phyloP scores from a whole-genome alignment of 192 early-diverging fungal genomes.

The Dissophora ornata region DNA sequence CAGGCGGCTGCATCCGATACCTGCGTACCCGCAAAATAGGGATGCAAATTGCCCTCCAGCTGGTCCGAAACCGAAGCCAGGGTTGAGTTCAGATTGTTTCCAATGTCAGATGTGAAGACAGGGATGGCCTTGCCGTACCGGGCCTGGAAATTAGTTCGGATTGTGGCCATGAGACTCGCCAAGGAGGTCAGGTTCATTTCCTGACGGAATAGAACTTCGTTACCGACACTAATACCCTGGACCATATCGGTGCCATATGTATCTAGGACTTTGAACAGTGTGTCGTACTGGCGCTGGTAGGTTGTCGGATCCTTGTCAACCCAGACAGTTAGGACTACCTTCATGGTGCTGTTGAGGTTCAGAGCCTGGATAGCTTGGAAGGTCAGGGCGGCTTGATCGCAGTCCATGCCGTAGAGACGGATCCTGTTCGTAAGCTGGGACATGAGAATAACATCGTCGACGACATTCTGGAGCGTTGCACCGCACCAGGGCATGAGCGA shows the following conservation, averaged over 20 bases:
- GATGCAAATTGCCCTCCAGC: slow-evolving; percentile 71
- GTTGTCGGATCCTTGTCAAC: slow-evolving; percentile 52
- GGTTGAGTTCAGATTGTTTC: slow-evolving; percentile 33
- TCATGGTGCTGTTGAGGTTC: slow-evolving; percentile 52
- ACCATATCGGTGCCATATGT: slow-evolving; percentile 52
- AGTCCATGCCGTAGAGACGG: slow-evolving; percentile 60
- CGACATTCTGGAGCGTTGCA: slow-evolving; percentile 43
- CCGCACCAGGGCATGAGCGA: slow-evolving; percentile 54
- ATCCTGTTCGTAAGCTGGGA: slow-evolving; percentile 57
- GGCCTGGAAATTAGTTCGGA: slow-evolving; percentile 28
- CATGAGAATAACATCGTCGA: slow-evolving; percentile 55
- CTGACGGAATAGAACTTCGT: slow-evolving; percentile 58
- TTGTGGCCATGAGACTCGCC: slow-evolving; percentile 12
- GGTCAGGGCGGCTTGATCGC: slow-evolving; percentile 50
- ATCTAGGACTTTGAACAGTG: slow-evolving; percentile 46
- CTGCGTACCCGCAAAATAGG: slow-evolving; percentile 69
- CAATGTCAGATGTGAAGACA: slow-evolving; percentile 54
- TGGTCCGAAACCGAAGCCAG: slow-evolving; percentile 65
- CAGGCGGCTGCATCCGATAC: slow-evolving; percentile 61
- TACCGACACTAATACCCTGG: slow-evolving; percentile 59
- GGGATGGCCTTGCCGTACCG: slow-evolving; percentile 25
- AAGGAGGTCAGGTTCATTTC: slow-evolving; percentile 27
- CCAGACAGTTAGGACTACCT: slow-evolving; percentile 57
- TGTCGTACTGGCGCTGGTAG: slow-evolving; percentile 52
- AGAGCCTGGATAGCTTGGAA: slow-evolving; percentile 49